Evolutionary conservation across 2,329 filamentous ascomycete species (phyloP).

Genomic region (Chrysoporthe cubensis): DNA sequence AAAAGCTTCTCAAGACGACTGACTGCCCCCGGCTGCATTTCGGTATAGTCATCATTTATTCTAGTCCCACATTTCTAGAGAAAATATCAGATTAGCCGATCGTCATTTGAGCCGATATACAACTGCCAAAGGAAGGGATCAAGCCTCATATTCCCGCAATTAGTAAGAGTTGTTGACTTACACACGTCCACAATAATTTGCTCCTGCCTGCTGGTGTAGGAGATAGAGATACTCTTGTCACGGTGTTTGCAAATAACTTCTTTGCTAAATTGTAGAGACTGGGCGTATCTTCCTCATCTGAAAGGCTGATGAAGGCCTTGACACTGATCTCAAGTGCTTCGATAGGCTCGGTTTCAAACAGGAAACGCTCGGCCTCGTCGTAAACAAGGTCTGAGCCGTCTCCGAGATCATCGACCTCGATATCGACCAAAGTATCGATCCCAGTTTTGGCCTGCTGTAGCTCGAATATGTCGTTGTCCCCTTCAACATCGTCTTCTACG

Average conservation of each 20-base stretch:
- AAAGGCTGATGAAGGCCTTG: background rate
- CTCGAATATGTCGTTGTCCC: background rate
- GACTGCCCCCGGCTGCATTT: slow-evolving; percentile 13
- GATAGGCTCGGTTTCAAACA: slow-evolving; percentile 20
- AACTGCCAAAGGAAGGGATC: too few species aligned
- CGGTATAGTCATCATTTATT: slow-evolving; percentile 20
- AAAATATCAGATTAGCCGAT: background rate
- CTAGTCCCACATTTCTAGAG: slow-evolving; percentile 15
- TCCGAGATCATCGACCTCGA: background rate
- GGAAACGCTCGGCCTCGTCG: slow-evolving; percentile 8
- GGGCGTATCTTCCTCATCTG: background rate
- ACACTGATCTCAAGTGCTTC: background rate
- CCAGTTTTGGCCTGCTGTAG: background rate
- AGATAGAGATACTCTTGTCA: background rate
- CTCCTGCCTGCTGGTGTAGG: background rate
- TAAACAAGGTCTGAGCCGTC: background rate
- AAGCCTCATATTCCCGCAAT: too few species aligned
- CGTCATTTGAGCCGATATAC: too few species aligned
- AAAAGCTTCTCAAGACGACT: background rate
- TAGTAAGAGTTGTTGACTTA: background rate
- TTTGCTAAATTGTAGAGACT: background rate
- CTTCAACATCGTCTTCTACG: background rate
- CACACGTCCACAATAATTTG: slow-evolving; percentile 19
- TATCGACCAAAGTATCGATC: background rate
- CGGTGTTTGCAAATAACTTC: background rate